A percentile compares a stretch with the other conserved stretches of the same genome.
Conservation (phyloP, 768 basidiomycete species). For the Pulveroboletus sp. region DNA sequence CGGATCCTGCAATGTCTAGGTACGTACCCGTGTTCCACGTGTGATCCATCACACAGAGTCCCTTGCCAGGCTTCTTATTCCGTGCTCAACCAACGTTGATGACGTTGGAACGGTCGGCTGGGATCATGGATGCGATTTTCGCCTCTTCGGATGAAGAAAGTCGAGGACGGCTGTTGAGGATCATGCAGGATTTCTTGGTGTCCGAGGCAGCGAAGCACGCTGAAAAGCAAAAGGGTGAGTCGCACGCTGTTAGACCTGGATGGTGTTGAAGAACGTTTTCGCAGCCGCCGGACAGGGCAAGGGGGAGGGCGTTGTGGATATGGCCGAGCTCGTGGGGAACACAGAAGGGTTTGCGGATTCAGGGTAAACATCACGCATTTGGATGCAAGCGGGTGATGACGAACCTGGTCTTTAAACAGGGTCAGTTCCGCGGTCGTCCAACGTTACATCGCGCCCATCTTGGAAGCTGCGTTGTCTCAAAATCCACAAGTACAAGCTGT, state of each 20-base stretch:
- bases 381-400: background rate
- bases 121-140: slow-evolving; percentile 91
- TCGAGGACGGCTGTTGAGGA: slow-evolving; percentile 72
- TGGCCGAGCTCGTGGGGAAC: slow-evolving; percentile 93
- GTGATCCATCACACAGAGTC: background rate
- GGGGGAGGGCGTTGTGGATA: slow-evolving; percentile 57
- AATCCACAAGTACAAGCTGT: slow-evolving; percentile 70
- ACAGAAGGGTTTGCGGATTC: slow-evolving; percentile 96
- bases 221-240: slow-evolving; percentile 63
- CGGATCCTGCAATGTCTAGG: slow-evolving; percentile 85
- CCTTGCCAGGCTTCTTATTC: slow-evolving; percentile 75
- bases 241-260: background rate
- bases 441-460: slow-evolving; percentile 80
- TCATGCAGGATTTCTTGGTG: slow-evolving; percentile 88
- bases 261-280: background rate
- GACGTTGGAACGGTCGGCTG: slow-evolving; percentile 73
- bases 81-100: slow-evolving; percentile 90
- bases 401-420: slow-evolving; percentile 39
- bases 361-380: slow-evolving; percentile 58
- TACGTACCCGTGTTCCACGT: slow-evolving; percentile 30
- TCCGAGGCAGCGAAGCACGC: slow-evolving; percentile 80
- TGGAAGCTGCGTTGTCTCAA: slow-evolving; percentile 75
- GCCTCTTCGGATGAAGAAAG: slow-evolving; percentile 67
- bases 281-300: slow-evolving; percentile 22
- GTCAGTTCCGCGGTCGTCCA: slow-evolving; percentile 95